Evolutionary conservation across 2,329 filamentous ascomycete species (phyloP), one percentile per base, ranked within the genome.

Genomic region (Lachnellula arida): DNA sequence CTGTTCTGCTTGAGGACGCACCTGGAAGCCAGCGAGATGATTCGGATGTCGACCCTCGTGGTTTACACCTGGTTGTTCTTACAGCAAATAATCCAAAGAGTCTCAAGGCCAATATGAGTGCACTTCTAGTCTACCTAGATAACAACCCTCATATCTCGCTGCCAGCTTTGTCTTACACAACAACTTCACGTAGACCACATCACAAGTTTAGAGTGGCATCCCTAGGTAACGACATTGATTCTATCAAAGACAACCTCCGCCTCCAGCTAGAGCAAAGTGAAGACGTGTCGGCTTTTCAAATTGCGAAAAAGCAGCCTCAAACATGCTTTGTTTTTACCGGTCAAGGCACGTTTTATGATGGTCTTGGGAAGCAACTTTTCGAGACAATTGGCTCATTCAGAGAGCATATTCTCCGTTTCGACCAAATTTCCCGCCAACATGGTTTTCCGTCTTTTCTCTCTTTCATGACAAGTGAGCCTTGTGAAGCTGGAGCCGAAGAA

Each of bases 141-240:
- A 11, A 47, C 7, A 49, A 50, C 19, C 53, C 57, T 14, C 49
- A 55, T 11, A 25, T 44, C 9, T 22, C 40, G 37, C 51, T 61
- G 2, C 5, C 50, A n/a, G 25, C 23, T 4, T 35, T 63, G 4
- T 55, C 60, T 4, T 63, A 61, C 25, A 63, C 60, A 34, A 61
- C 57, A 2, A 59, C 56, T 17, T 51, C 55, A 4, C 78, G 84
- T 12, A 78, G 79, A 49, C 78, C 81, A 8, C 83, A 86, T 61
- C 78, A 83, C 67, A 72, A 76, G 61, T 79, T 78, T 72, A 77
- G 81, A 11, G 73, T 81, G 14, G 47, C 42, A n/a, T 22, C 47
- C 15, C 12, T 11, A 39, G 35, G 34, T 4, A n/a, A 37, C 7
- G 23, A 39, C 28, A 37, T 49, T 11, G 47, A 37, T 22, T 49